A percentile compares a stretch with the other conserved stretches of the same genome.
Evolutionary conservation across 2,329 filamentous ascomycete species (phyloP).

Genomic region (Exophiala mesophila): DNA sequence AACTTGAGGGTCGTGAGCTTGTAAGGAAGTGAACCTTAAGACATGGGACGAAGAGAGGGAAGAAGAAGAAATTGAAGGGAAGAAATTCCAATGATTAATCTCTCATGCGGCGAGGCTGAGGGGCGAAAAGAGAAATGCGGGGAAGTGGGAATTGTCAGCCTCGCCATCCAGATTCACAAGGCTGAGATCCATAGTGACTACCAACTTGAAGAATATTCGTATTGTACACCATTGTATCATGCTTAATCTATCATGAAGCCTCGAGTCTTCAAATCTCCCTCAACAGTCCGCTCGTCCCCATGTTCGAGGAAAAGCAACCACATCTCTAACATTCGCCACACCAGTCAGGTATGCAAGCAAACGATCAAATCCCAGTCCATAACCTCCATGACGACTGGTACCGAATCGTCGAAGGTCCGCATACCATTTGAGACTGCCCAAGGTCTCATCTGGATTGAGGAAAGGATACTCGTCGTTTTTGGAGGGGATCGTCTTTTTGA

Average conservation of each 20-base stretch:
- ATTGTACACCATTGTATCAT: too few relatives aligned
- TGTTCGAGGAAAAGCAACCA: constrained; percentile 77
- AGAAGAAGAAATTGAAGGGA: too few relatives aligned
- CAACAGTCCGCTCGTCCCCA: constrained; percentile 50
- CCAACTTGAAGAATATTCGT: too few relatives aligned
- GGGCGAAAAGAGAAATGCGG: too few relatives aligned
- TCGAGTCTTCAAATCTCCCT: constrained; percentile 19
- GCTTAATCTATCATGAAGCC: too few relatives aligned
- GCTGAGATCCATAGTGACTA: too few relatives aligned
- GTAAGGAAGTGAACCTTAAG: neutral
- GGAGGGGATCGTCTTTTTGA: constrained; percentile 29
- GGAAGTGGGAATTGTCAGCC: too few relatives aligned
- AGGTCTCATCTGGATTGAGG: constrained; percentile 35
- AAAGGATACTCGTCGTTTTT: constrained; percentile 31
- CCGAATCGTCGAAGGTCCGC: constrained; percentile 82
- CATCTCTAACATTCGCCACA: constrained; percentile 75
- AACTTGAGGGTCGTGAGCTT: neutral
- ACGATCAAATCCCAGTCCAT: constrained; percentile 84
- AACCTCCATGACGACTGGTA: constrained; percentile 86
- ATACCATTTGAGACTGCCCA: constrained; percentile 72
- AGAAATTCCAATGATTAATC: too few relatives aligned
- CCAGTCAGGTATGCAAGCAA: constrained; percentile 78
- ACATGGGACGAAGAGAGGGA: neutral
- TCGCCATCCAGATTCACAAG: too few relatives aligned
- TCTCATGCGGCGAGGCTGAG: too few relatives aligned